Conservation (phyloP, 306 rosid species). For the Carpinus fangiana region DNA sequence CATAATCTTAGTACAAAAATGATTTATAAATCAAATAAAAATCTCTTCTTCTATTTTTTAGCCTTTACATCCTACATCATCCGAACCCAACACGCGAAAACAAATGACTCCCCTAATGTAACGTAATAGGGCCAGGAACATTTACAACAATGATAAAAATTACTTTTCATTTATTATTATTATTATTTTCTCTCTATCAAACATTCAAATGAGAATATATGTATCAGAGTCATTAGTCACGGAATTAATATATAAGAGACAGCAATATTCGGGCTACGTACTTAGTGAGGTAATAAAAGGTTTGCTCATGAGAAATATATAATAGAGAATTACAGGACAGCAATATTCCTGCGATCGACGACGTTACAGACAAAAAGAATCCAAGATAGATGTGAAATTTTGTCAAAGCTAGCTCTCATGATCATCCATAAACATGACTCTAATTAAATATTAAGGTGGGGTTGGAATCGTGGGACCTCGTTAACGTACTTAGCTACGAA, state of each 20-base stretch:
- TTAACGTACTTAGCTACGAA: conserved; percentile 1
- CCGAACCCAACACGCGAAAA: too few relatives aligned
- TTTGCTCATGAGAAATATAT: not conserved
- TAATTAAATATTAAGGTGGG: not conserved
- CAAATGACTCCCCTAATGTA: too few relatives aligned
- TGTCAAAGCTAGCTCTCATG: not conserved
- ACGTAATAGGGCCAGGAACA: too few relatives aligned
- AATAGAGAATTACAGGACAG: not conserved
- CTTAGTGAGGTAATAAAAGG: not conserved
- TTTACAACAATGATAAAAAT: too few relatives aligned
- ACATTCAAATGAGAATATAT: not conserved
- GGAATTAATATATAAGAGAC: not conserved
- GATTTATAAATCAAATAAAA: too few relatives aligned
- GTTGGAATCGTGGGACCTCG: conserved; percentile 36
- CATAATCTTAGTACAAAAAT: too few relatives aligned
- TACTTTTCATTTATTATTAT: too few relatives aligned
- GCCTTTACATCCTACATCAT: too few relatives aligned
- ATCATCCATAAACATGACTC: not conserved
- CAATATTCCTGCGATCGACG: not conserved
- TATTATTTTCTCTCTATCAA: not conserved
- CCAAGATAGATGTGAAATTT: conserved; percentile 20
- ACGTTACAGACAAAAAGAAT: conserved; percentile 10
- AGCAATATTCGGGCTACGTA: too few relatives aligned
- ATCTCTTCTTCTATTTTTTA: too few relatives aligned
- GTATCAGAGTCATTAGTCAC: not conserved